A percentile compares a stretch with the other conserved stretches of the same genome.
These are phyloP conservation scores for Didymella arachidicola DNA, from an alignment of 2,329 filamentous ascomycete genomes.

Conservation along the genomic window DNA sequence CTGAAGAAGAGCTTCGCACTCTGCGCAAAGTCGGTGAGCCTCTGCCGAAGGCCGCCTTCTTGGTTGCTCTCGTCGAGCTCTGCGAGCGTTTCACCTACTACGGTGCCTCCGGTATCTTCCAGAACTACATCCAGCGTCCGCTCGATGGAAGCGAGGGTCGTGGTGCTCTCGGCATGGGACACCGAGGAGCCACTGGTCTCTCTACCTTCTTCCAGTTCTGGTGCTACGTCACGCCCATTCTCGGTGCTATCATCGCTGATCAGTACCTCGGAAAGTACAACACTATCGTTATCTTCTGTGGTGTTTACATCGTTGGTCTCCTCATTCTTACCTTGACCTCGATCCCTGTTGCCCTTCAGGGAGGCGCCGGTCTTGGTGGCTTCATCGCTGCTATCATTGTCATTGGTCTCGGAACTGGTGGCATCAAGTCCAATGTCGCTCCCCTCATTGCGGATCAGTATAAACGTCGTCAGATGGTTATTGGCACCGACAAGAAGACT, in stretches of 20 bases:
- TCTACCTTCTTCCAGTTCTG: conserved; percentile 57
- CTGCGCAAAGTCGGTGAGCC: conserved; percentile 57
- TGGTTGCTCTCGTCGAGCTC: conserved; percentile 60
- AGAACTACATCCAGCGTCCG: conserved; percentile 59
- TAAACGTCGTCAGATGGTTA: conserved; percentile 52
- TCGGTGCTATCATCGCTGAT: conserved; percentile 67
- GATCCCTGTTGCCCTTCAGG: conserved; percentile 68
- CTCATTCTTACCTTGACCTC: conserved; percentile 71
- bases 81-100: conserved; percentile 61
- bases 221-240: conserved; percentile 54
- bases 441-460: conserved; percentile 61
- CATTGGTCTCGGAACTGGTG: conserved; percentile 76
- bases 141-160: conserved; percentile 49
- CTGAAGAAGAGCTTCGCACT: conserved; percentile 53
- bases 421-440: conserved; percentile 81
- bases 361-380: conserved; percentile 67
- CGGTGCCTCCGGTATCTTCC: conserved; percentile 57
- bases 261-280: conserved; percentile 74
- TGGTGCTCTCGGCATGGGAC: conserved; percentile 55
- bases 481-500: conserved; percentile 52
- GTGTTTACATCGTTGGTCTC: conserved; percentile 71
- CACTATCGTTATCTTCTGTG: conserved; percentile 73
- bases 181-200: conserved; percentile 56
- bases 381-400: conserved; percentile 69
- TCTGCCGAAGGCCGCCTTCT: conserved; percentile 56